These are phyloP conservation scores for Rachicladosporium sp. DNA, from an alignment of 2,329 filamentous ascomycete species.

Conservation along the genomic window DNA sequence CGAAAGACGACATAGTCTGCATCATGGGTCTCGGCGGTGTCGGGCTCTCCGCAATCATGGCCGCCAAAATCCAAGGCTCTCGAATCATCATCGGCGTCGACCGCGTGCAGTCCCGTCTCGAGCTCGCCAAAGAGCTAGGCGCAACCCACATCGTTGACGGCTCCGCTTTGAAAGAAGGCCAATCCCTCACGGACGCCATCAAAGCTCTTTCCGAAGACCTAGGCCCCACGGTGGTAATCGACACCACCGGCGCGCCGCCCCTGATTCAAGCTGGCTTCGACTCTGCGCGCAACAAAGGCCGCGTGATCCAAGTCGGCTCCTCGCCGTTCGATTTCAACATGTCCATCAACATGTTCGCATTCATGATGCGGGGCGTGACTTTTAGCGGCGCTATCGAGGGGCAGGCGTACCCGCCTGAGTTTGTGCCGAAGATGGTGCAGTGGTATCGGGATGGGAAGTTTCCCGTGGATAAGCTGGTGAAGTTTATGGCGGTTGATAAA, in stretches of 20 bases:
- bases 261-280: constrained; percentile 33
- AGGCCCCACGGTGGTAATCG: constrained; percentile 36
- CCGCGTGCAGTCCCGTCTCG: constrained; percentile 24
- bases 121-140: constrained; percentile 29
- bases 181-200: constrained; percentile 25
- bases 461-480: constrained; percentile 35
- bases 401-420: constrained; percentile 30
- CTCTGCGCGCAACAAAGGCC: constrained; percentile 33
- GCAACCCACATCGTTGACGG: constrained; percentile 29
- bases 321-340: constrained; percentile 33
- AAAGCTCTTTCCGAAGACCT: constrained; percentile 23
- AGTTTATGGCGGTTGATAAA: constrained; percentile 32
- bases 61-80: constrained; percentile 32
- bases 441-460: constrained; percentile 38
- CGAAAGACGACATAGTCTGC: constrained; percentile 25
- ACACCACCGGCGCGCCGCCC: constrained; percentile 37
- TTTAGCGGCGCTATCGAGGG: constrained; percentile 39
- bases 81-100: constrained; percentile 32
- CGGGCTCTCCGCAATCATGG: constrained; percentile 36
- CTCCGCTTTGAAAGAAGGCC: constrained; percentile 20
- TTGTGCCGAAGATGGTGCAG: constrained; percentile 36
- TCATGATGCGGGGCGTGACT: constrained; percentile 37
- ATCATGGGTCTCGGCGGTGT: constrained; percentile 37
- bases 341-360: constrained; percentile 30
- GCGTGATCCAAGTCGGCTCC: constrained; percentile 39